A percentile compares a stretch with the other conserved stretches of the same genome.
Conservation (phyloP, 2,329 filamentous ascomycete genomes). For the Elsinoe necatrix region DNA sequence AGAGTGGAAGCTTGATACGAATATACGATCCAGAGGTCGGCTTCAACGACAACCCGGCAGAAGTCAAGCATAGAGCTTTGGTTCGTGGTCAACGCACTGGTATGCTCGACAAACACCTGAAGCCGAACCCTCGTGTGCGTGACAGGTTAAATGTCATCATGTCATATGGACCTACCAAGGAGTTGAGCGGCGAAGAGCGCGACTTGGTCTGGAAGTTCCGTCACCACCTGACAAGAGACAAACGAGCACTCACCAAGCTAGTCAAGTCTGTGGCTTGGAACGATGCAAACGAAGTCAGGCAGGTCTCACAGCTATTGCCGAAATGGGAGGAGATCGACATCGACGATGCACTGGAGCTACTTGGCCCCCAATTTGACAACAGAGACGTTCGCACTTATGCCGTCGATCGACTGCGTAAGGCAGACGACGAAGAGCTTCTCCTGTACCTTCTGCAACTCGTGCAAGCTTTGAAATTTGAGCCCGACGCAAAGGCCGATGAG, state of each 20-base stretch:
- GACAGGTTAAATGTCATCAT: constrained; percentile 88
- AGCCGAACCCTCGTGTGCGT: constrained; percentile 89
- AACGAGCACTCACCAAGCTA: constrained; percentile 81
- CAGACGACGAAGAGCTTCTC: constrained; percentile 83
- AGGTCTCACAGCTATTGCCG: constrained; percentile 79
- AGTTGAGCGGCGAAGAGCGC: constrained; percentile 81
- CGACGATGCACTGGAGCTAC: constrained; percentile 87
- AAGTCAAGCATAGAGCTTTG: constrained; percentile 85
- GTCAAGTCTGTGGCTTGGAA: constrained; percentile 96
- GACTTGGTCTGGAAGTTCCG: constrained; percentile 97
- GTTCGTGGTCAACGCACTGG: constrained; percentile 88
- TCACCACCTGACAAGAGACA: constrained; percentile 87
- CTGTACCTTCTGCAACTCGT: constrained; percentile 90
- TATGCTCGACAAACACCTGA: constrained; percentile 89
- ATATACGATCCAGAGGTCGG: constrained; percentile 94
- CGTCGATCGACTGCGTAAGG: constrained; percentile 81
- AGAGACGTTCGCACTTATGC: constrained; percentile 83
- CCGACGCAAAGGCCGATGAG: constrained; percentile 51
- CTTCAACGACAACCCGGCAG: constrained; percentile 81
- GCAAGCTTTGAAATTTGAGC: constrained; percentile 90
- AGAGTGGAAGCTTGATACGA: constrained; percentile 59
- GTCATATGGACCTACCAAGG: constrained; percentile 84
- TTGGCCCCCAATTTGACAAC: constrained; percentile 88
- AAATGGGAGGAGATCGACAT: constrained; percentile 97
- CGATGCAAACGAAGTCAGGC: constrained; percentile 73